phyloP scores from a whole-genome alignment of 495 filamentous ascomycete genomes.

The Cercophora sp. region DNA sequence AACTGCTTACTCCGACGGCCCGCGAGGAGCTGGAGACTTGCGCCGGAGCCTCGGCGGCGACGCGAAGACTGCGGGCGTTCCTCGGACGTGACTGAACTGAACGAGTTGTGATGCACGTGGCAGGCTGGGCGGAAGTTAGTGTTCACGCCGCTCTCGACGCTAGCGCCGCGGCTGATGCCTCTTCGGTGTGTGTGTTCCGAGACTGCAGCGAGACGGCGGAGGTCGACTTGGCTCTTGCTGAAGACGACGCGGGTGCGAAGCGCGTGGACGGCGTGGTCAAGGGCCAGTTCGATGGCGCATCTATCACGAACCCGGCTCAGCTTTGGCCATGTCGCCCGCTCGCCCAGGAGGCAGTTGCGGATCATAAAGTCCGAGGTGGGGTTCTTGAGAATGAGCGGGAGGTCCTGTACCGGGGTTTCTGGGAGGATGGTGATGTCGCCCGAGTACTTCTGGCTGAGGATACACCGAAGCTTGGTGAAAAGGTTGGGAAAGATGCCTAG shows the following conservation, averaged over 20 bases:
- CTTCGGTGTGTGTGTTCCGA: constrained; percentile 1
- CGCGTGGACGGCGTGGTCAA: constrained; percentile 77
- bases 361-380: constrained; percentile 89
- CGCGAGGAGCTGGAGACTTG: constrained; percentile 27
- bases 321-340: constrained; percentile 88
- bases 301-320: constrained; percentile 76
- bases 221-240: constrained; percentile 65
- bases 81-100: constrained; percentile 10
- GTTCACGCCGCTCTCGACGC: constrained; percentile 8
- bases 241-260: constrained; percentile 76
- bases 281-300: constrained; percentile 78
- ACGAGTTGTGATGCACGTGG: constrained; percentile 8
- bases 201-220: constrained; percentile 44
- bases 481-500: constrained; percentile 77
- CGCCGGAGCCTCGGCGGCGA: constrained; percentile 24
- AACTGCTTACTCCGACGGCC: constrained; percentile 17
- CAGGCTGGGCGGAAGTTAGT: not conserved
- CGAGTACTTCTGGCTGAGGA: constrained; percentile 84
- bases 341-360: constrained; percentile 67
- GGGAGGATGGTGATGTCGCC: constrained; percentile 96
- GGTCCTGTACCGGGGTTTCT: constrained; percentile 66
- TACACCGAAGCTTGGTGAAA: constrained; percentile 71
- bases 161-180: constrained; percentile 5
- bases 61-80: not conserved
- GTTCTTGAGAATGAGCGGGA: constrained; percentile 75